These are phyloP conservation scores for Pseudozyma sp. DNA, from an alignment of 1,284 basidiomycete species.

Conservation along the genomic window DNA sequence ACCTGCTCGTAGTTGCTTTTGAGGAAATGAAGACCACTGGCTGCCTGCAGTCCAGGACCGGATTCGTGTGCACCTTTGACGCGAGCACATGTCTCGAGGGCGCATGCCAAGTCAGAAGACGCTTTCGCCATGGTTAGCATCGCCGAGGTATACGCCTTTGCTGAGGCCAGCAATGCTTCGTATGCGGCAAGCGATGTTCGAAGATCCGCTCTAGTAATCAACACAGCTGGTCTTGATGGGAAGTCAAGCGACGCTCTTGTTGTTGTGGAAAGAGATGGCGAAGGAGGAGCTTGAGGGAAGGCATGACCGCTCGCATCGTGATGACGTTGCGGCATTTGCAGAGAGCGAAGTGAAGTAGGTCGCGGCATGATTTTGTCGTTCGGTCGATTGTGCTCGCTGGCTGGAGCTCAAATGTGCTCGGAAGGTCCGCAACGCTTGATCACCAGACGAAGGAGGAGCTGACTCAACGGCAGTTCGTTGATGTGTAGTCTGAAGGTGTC, in stretches of 20 bases:
- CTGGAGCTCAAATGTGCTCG: too few relatives aligned
- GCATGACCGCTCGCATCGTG: constrained; percentile 14
- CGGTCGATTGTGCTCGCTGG: background rate
- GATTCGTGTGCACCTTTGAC: constrained; percentile 65
- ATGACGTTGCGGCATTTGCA: constrained; percentile 34
- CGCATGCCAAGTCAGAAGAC: constrained; percentile 86
- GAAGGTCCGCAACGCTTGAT: too few relatives aligned
- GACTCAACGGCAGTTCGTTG: too few relatives aligned
- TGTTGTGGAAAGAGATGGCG: constrained; percentile 48
- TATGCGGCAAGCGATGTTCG: constrained; percentile 82
- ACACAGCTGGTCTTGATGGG: constrained; percentile 77
- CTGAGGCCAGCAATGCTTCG: constrained; percentile 83
- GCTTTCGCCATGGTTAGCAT: constrained; percentile 85
- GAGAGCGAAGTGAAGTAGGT: constrained; percentile 36
- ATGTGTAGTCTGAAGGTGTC: too few relatives aligned
- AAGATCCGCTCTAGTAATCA: constrained; percentile 83
- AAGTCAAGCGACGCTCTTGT: constrained; percentile 75
- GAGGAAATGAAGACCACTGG: constrained; percentile 83
- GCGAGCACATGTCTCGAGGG: constrained; percentile 63
- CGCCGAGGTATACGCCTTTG: constrained; percentile 84
- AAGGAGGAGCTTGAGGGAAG: constrained; percentile 39
- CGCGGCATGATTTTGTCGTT: constrained; percentile 24
- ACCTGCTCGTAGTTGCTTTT: constrained; percentile 93
- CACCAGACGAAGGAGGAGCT: too few relatives aligned
- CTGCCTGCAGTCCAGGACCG: constrained; percentile 61